Conservation (phyloP, 2,329 filamentous ascomycete genomes). For the Penicillium janthinellum region DNA sequence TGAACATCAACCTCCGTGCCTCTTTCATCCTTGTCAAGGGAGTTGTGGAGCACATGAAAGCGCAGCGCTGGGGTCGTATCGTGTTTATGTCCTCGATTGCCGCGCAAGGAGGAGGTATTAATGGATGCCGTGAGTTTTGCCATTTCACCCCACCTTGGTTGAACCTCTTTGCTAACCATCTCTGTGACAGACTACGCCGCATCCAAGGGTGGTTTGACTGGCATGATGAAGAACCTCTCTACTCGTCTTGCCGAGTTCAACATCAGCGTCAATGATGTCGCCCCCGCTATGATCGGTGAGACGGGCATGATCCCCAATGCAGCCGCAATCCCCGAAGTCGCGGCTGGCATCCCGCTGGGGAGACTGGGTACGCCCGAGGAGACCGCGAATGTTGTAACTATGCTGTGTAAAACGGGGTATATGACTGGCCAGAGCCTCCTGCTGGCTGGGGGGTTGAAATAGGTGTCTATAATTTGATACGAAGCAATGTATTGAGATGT, state of each 20-base stretch:
- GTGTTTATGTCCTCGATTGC: constrained; percentile 67
- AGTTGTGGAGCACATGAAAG: constrained; percentile 62
- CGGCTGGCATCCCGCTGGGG: constrained; percentile 61
- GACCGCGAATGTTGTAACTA: constrained; percentile 62
- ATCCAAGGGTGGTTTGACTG: constrained; percentile 63
- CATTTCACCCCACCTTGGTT: background rate
- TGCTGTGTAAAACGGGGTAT: constrained; percentile 64
- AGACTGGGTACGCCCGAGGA: constrained; percentile 61
- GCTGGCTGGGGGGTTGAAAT: constrained; percentile 57
- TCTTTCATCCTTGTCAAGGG: constrained; percentile 65
- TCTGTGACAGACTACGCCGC: constrained; percentile 53
- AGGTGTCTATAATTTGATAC: constrained; percentile 13
- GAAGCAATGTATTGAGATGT: background rate
- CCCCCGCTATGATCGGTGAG: constrained; percentile 68
- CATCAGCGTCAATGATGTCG: constrained; percentile 69
- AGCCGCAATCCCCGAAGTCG: constrained; percentile 60
- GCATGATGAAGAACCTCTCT: constrained; percentile 67
- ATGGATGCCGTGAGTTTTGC: constrained; percentile 55
- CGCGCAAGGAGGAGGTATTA: constrained; percentile 64
- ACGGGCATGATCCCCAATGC: constrained; percentile 65
- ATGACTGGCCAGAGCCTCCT: constrained; percentile 60
- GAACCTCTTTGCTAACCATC: background rate
- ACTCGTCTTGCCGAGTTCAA: constrained; percentile 61
- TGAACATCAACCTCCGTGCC: constrained; percentile 64
- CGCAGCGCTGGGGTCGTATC: constrained; percentile 63